Percentiles rank a stretch among this genome's conserved stretches.
Evolutionary conservation across 108 stramenopile species (phyloP).

Genomic region (Poteriospumella lacustris): DNA sequence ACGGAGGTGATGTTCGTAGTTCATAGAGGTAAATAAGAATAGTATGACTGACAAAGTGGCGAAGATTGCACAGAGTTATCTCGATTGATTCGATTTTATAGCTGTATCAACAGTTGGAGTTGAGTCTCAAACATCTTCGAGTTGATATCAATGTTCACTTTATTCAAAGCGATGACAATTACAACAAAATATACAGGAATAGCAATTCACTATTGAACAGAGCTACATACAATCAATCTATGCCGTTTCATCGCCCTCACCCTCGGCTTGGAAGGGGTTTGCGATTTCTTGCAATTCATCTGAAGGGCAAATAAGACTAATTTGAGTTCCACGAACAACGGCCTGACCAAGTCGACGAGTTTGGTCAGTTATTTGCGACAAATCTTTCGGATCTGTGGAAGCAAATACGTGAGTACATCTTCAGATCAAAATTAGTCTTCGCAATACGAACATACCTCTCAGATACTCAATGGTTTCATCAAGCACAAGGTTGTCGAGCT

Average conservation of each 20-base stretch:
- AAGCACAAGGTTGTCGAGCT: slow-evolving; percentile 59
- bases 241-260: background rate
- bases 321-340: slow-evolving; percentile 10
- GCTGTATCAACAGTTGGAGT: no score
- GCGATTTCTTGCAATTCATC: slow-evolving; percentile 28
- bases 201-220: no score
- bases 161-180: no score
- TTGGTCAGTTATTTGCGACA: slow-evolving; percentile 11
- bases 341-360: background rate
- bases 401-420: background rate
- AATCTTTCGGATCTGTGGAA: slow-evolving; percentile 23
- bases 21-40: no score
- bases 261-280: slow-evolving; percentile 11
- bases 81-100: no score
- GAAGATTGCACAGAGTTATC: no score
- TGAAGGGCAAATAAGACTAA: slow-evolving; percentile 10
- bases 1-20: no score
- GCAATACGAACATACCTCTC: slow-evolving; percentile 37
- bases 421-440: background rate
- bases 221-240: no score
- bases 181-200: no score
- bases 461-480: slow-evolving; percentile 59
- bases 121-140: no score
- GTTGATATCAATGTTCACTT: no score
- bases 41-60: no score